Evolutionary conservation across 2,329 filamentous ascomycete genomes (phyloP).

Genomic region (Didymella lethalis): DNA sequence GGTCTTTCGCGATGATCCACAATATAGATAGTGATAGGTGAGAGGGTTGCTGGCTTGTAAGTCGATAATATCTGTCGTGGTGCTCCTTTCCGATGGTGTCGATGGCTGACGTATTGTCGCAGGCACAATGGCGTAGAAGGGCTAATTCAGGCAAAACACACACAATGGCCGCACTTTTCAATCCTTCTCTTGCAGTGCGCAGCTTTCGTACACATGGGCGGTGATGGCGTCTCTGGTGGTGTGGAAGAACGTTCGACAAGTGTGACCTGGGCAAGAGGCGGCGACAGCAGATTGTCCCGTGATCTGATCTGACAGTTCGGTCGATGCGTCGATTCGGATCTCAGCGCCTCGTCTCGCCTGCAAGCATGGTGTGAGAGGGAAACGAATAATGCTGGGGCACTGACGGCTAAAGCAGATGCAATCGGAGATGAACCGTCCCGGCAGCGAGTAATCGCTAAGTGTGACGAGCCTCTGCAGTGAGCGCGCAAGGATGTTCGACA

Average conservation of each 20-base stretch:
- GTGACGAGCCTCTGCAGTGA: conserved; percentile 25
- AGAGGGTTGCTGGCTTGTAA: conserved; percentile 11
- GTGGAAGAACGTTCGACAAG: conserved; percentile 31
- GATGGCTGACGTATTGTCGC: conserved; percentile 39
- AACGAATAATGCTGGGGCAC: conserved; percentile 24
- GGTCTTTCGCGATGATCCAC: conserved; percentile 1
- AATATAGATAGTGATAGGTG: not conserved
- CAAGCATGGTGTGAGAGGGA: conserved; percentile 39
- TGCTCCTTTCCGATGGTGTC: conserved; percentile 26
- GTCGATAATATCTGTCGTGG: conserved; percentile 11
- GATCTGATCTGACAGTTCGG: conserved; percentile 32
- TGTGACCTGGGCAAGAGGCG: conserved; percentile 36
- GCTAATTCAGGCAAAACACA: conserved; percentile 16
- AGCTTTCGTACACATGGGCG: conserved; percentile 16
- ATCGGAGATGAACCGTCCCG: conserved; percentile 51
- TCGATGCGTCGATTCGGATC: conserved; percentile 28
- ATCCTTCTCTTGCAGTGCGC: conserved; percentile 32
- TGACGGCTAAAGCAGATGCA: conserved; percentile 42
- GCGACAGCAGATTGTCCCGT: conserved; percentile 37
- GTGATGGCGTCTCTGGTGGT: conserved; percentile 22
- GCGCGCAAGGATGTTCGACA: conserved; percentile 21
- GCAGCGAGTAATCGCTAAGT: conserved; percentile 32
- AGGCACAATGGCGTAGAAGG: conserved; percentile 32
- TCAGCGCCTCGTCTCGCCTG: conserved; percentile 32
- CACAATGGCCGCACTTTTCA: conserved; percentile 19